Evolutionary conservation across 768 basidiomycete genomes (phyloP), one percentile per base, ranked within the genome.

Genomic region (Podaxis sp.): DNA sequence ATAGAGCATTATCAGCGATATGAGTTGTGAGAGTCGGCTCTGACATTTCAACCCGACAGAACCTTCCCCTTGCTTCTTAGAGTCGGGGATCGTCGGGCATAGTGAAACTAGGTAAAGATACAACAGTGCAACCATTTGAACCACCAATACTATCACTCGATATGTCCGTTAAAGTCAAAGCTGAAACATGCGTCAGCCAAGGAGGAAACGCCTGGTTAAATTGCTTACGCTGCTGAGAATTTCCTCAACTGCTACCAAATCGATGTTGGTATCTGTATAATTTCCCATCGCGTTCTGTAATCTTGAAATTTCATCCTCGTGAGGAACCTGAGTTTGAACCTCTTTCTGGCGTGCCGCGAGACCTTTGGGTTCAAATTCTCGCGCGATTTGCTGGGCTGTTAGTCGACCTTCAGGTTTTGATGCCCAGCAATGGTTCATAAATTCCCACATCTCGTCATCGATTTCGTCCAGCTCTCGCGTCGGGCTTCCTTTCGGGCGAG

Each of bases 81-180:
- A 24, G 24, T 24, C 24, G 24, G 24, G 24, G 22, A 22, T 22
- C 24, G 2, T 24, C 71, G 0, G 87, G 87, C 0, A 81, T 78
- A 0, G 78, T 72, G 60, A 87, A 24, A 24, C 24, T 24, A 24
- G 24, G 24, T 24, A 24, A 24, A 24, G 2, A 24, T 24, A 24
- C 24, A 24, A 24, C 24, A 24, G 24, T 24, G 24, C 24, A 24
- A 24, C 24, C 38, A 13, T 22, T 39, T 8, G 7, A 1, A 3
- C 7, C 7, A 39, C 2, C 13, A 39, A 39, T 13, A 39, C 7
- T 39, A 39, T 24, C 38, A 39, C 38, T 39, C 13, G 38, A 13
- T 39, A 13, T 7, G 7, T 13, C 13, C 9, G 38, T 13, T 13
- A 39, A 39, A 13, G 13, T 39, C 9, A 8, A 7, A 39, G 13